Base-by-base conservation (phyloP, 2,329 filamentous ascomycete genomes). In the Exophiala sideris region DNA sequence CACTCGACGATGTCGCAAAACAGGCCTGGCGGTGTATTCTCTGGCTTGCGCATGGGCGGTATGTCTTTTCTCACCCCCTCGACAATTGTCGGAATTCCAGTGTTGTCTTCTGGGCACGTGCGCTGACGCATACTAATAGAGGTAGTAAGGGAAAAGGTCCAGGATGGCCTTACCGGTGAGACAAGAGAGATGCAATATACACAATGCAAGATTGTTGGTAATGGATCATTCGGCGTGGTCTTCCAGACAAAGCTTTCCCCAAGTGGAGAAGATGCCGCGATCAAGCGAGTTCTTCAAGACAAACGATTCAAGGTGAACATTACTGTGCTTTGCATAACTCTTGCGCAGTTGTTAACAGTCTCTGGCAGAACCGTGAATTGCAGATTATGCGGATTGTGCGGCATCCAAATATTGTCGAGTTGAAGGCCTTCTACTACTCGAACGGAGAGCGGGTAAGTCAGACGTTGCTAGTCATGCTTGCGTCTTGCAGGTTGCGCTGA, bases 341-440 rank as follows among this genome's bases (percentile, higher is more conserved):
- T 16, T 16, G 38, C 20, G 9, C 39, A 49, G 32, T 20, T 29
- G 35, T 36, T 29, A 58, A 58, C 70, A 77, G 56, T 76, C 57
- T 32, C 38, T 49, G 41, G 45, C 71, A 99, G 94, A 99, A 99
- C 72, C 91, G 94, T 75, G 94, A 99, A 73, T 82, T 99, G 65
- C 94, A 99, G 74, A 99, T 99, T 71, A 99, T 99, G 94, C 88
- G 94, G 70, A 99, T 99, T 70, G 94, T 99, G 68, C 86, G 92
- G 70, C 94, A 99, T 73, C 94, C 94, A 52, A 99, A 99, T 76
- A 97, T 99, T 67, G 94, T 99, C 57, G 91, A 97, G 74, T 81
- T 99, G 62, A 99, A 99, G 79, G 94, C 94, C 49, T 99, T 99
- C 77, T 99, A 96, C 78, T 99, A 97, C 77, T 96, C 92, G 65